Percentiles rank a stretch among this genome's conserved stretches.
Conservation (phyloP, 345 rosid species). For the Eucalyptus marginata region DNA sequence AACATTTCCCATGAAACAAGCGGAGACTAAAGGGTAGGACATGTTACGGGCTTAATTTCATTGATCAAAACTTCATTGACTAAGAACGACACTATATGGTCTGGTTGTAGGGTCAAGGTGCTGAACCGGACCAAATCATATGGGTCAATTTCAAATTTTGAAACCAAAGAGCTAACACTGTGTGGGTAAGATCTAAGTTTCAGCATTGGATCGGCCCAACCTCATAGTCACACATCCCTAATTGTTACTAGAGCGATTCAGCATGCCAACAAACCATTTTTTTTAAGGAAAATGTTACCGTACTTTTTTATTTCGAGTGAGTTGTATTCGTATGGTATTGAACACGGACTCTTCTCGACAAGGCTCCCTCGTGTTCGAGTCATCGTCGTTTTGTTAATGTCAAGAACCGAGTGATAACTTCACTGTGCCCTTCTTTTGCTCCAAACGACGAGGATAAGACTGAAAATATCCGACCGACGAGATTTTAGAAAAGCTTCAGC, state of each 20-base stretch:
- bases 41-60: fast-evolving
- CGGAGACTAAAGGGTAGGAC: not conserved
- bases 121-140: fast-evolving
- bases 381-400: not conserved
- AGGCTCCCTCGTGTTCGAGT: not conserved
- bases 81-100: fast-evolving
- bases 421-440: not conserved
- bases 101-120: fast-evolving
- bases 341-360: not conserved
- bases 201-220: not conserved
- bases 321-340: not conserved
- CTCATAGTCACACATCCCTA: not conserved
- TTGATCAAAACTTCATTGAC: not conserved
- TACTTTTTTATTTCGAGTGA: not conserved
- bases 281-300: not conserved
- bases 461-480: not conserved
- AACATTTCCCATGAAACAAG: not conserved
- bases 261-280: not conserved
- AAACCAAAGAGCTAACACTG: fast-evolving
- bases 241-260: fast-evolving
- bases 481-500: not conserved
- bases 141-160: fast-evolving
- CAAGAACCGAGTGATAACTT: not conserved
- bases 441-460: not conserved
- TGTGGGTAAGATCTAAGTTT: not conserved